Evolutionary conservation across 768 basidiomycete species (phyloP), one percentile per base, ranked within the genome.

Genomic region (Pisolithus microcarpus): DNA sequence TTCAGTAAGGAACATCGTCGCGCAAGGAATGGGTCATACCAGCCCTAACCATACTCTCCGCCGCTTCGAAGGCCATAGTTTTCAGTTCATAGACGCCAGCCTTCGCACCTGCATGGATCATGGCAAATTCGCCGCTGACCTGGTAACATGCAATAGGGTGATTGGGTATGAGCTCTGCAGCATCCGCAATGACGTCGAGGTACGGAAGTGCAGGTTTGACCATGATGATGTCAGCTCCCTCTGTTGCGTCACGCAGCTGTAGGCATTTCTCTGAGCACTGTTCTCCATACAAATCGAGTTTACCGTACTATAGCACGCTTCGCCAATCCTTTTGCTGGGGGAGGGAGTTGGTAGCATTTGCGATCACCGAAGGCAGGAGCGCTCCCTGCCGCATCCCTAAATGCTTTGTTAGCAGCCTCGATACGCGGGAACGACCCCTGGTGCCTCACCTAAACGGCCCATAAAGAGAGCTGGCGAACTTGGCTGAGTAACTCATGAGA

Each of bases 141-240:
- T 94, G 90, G 68, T 98, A 99, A 61, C 89, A 91, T 0, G 96
- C 96, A n/a, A 96, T 75, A 2, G 95, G 95, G 60, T 90, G 86
- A 63, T 95, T 84, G 0, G 81, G 81, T 5, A 89, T 84, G 39
- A 96, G 76, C 57, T 82, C 70, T 4, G 84, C 80, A 15, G 91
- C 91, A 61, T 96, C 91, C 30, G 87, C 79, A 58, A 99, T 87
- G 69, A 98, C 85, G 70, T 99, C 96, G 46, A 98, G 88, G 71
- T 98, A 98, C 0, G 96, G 94, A 53, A 98, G 69, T 0, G 92
- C 79, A 18, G 96, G 96, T 65, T 99, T 99, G 65, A 99, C 92
- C 94, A 99, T 98, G 65, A 99, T 83, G 61, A 99, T 90, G 64
- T 99, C 96, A 16, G 96, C 96, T 18, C 96, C 96, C 72, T 98